Conservation (phyloP, 192 early-diverging fungal genomes). For the Endogone sp. region DNA sequence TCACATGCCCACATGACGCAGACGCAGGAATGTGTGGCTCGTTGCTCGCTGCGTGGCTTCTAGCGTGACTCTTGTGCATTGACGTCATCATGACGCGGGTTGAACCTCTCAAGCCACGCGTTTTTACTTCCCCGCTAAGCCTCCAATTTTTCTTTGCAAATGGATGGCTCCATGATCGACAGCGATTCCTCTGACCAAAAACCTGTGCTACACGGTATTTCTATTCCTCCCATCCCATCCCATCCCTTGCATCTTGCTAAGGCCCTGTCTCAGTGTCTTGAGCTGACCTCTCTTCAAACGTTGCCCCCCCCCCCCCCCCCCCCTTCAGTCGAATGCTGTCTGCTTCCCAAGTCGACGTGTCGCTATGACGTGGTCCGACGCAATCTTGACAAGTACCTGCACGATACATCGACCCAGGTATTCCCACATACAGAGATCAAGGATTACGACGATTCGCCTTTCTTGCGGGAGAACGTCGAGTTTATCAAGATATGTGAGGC, state of each 20-base stretch:
- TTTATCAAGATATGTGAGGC: slow-evolving; percentile 1
- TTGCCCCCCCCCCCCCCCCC: too few species aligned
- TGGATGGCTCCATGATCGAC: not conserved
- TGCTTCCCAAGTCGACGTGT: not conserved
- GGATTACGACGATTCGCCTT: not conserved
- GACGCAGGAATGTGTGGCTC: too few species aligned
- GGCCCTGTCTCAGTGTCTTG: too few species aligned
- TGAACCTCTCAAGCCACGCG: too few species aligned
- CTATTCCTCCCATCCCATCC: not conserved
- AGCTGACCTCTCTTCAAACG: too few species aligned
- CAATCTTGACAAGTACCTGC: not conserved
- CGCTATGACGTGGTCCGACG: not conserved
- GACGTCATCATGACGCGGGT: too few species aligned
- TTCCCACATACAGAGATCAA: not conserved
- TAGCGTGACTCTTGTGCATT: too few species aligned
- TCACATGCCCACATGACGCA: too few species aligned
- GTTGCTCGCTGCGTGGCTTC: too few species aligned
- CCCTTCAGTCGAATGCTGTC: not conserved
- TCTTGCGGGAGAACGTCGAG: not conserved
- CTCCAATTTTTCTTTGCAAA: not conserved
- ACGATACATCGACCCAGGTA: not conserved
- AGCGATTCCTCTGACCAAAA: not conserved
- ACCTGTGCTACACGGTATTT: not conserved
- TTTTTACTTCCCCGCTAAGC: not conserved
- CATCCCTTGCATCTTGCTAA: not conserved